A percentile compares a stretch with the other conserved stretches of the same genome.
These are phyloP conservation scores for Mayamaea pseudoterrestris DNA, from an alignment of 108 stramenopile species.

Conservation along the genomic window DNA sequence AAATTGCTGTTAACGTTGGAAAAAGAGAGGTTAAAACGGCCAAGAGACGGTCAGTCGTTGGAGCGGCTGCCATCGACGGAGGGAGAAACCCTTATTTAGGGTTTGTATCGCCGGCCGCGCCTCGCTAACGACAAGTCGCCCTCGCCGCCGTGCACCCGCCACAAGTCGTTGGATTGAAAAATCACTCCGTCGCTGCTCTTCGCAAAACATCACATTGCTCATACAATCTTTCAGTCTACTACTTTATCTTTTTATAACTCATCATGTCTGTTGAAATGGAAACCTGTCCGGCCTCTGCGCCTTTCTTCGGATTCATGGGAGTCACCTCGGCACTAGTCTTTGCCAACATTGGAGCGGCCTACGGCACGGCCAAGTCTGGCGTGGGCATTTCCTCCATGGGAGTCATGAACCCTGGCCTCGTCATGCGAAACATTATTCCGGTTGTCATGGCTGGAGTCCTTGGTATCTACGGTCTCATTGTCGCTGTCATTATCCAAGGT, in stretches of 20 bases:
- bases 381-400: conserved; percentile 98
- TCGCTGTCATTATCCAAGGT: conserved; percentile 93
- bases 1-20: too few species aligned
- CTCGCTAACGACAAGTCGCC: background rate
- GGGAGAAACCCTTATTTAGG: background rate
- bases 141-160: background rate
- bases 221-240: background rate
- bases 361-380: conserved; percentile 97
- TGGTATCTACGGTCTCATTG: conserved; percentile 99
- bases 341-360: conserved; percentile 96
- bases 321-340: conserved; percentile 76
- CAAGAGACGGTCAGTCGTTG: too few species aligned
- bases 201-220: background rate
- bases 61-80: background rate
- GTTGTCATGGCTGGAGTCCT: conserved; percentile 99
- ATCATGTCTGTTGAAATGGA: conserved; percentile 84
- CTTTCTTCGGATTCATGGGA: conserved; percentile 88
- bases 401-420: conserved; percentile 94
- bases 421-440: conserved; percentile 99
- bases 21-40: too few species aligned
- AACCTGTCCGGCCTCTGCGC: conserved; percentile 85
- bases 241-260: conserved; percentile 5
- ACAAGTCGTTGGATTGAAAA: background rate
- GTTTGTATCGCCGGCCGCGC: background rate
- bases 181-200: background rate